Base-by-base conservation (phyloP, 2,329 filamentous ascomycete genomes). In the Dactylellina sp. region DNA sequence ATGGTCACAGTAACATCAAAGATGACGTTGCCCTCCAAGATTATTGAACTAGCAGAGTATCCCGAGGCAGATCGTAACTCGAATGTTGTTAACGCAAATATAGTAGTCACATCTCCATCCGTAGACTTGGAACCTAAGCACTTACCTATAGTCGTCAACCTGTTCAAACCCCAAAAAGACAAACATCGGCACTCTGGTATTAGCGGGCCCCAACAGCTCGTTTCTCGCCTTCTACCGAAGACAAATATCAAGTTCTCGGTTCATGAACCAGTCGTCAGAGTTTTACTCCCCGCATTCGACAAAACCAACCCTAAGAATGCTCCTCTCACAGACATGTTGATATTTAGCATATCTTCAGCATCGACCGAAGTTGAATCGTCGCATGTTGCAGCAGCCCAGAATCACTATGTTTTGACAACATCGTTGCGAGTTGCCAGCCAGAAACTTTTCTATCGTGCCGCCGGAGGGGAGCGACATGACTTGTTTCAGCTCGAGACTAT, bases 1-100 rank as follows among this genome's bases (percentile, higher is more conserved):
- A 98, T 99, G 95, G 91, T 94, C 18, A 99, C 95, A 0, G 97
- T 93, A 1, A 99, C 89, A 0, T 88, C 98, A 71, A 92, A 94
- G 80, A 98, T 95, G 0, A 99, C 96, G 0, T 83, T 98, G 6
- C 94, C 94, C 4, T 96, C 95, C 11, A 97, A 98, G 81, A 96
- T 93, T 0, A 89, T 99, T 9, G 91, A 94, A 79, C 86, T 93
- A 61, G 87, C 89, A 1, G 86, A 89, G 68, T 86, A 90, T 35
- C 83, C 84, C 65, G 89, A 90, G 77, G 89, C 87, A 39, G 93
- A 98, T 81, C 89, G 92, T 75, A 99, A 99, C 79, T 91, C 92
- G 53, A 99, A 99, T 80, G 95, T 99, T 40, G 84, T 99, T 14
- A 97, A 97, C 80, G 93, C 94, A 42, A 99, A 99, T 81, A 88